A percentile compares a stretch with the other conserved stretches of the same genome.
phyloP scores from a whole-genome alignment of 1,139 yeast species.

The Blastobotrys apis region DNA sequence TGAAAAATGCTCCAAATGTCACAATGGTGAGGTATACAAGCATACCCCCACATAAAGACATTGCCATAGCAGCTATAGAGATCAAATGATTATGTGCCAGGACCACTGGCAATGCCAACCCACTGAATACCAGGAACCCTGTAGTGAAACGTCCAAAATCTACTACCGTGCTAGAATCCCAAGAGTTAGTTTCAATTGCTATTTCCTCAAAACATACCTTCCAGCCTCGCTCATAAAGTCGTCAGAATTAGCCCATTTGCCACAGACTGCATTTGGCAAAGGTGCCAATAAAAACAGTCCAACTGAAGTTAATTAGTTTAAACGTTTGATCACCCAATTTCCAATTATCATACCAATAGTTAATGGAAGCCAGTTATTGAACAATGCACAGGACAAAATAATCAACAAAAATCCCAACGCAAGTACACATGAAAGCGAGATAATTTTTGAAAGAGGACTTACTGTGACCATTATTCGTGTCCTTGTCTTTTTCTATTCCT shows the following conservation, averaged over 20 bases:
- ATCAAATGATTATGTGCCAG: slow-evolving; percentile 62
- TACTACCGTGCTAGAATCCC: slow-evolving; percentile 38
- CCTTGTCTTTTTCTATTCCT: background rate
- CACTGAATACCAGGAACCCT: slow-evolving; percentile 62
- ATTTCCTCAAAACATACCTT: slow-evolving; percentile 30
- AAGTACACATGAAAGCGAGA: slow-evolving; percentile 65
- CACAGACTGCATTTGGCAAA: slow-evolving; percentile 57
- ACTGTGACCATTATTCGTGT: slow-evolving; percentile 17
- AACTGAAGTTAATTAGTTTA: slow-evolving; percentile 25
- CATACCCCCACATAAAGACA: slow-evolving; percentile 66
- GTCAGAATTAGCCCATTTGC: slow-evolving; percentile 39
- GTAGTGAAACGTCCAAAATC: slow-evolving; percentile 69
- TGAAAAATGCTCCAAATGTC: slow-evolving; percentile 68
- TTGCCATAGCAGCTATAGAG: slow-evolving; percentile 52
- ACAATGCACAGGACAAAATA: slow-evolving; percentile 71
- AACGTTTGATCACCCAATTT: background rate
- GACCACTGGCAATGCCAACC: slow-evolving; percentile 61
- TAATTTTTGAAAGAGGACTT: slow-evolving; percentile 70
- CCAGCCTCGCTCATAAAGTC: slow-evolving; percentile 48
- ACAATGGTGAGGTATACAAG: slow-evolving; percentile 71
- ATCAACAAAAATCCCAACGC: slow-evolving; percentile 76
- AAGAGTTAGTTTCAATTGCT: background rate
- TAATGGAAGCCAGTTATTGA: slow-evolving; percentile 75
- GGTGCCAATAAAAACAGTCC: slow-evolving; percentile 57
- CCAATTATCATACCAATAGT: slow-evolving; percentile 49